These are phyloP conservation scores for Primulina huaijiensis DNA, from an alignment of 257 asterid species.

Conservation along the genomic window DNA sequence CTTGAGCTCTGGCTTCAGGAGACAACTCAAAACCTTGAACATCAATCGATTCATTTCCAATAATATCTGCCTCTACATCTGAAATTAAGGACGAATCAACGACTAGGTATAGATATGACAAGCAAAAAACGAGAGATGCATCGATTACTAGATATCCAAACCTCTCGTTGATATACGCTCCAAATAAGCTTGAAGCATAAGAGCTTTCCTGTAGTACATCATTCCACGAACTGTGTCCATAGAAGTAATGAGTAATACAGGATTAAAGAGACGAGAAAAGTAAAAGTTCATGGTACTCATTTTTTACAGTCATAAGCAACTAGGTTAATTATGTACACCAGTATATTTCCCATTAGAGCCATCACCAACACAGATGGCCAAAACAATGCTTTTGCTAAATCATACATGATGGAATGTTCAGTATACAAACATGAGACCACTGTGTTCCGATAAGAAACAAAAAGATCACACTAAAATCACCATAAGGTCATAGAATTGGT, in stretches of 20 bases:
- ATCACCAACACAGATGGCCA: too few relatives aligned
- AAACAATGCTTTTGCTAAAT: too few relatives aligned
- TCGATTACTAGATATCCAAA: slow-evolving; percentile 31
- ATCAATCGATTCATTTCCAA: slow-evolving; percentile 49
- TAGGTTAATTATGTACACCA: background rate
- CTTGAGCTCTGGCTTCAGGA: slow-evolving; percentile 97
- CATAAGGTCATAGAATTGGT: background rate
- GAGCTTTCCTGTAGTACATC: slow-evolving; percentile 99
- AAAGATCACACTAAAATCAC: too few relatives aligned
- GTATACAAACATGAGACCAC: too few relatives aligned
- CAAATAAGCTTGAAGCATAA: slow-evolving; percentile 88
- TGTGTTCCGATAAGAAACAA: too few relatives aligned
- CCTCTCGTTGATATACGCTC: slow-evolving; percentile 72
- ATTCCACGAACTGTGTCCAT: slow-evolving; percentile 85
- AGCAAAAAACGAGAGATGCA: slow-evolving; percentile 13
- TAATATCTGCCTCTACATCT: slow-evolving; percentile 69
- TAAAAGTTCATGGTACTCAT: slow-evolving; percentile 23
- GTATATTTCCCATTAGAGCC: background rate
- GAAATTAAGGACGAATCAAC: slow-evolving; percentile 23
- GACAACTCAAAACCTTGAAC: slow-evolving; percentile 82
- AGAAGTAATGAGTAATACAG: slow-evolving; percentile 26
- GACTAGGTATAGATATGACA: slow-evolving; percentile 22
- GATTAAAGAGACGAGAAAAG: slow-evolving; percentile 18
- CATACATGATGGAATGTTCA: too few relatives aligned
- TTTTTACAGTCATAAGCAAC: slow-evolving; percentile 14